Evolutionary conservation across 768 basidiomycete species (phyloP), one percentile per base, ranked within the genome.

Genomic region (Pholiota microspora): DNA sequence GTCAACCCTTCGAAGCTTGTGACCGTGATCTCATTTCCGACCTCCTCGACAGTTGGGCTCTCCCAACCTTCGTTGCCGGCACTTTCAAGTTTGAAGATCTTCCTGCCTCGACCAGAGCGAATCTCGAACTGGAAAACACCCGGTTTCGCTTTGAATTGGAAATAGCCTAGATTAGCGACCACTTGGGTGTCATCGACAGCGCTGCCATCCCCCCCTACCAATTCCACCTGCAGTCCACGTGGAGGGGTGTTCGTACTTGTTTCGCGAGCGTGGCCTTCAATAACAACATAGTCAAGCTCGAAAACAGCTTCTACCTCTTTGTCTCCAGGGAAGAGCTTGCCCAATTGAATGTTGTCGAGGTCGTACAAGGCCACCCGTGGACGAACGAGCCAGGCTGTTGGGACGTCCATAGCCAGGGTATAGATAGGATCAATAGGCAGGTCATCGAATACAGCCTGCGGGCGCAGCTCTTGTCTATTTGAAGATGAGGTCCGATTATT

Each of bases 231-330:
- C 2, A 98, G 76, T 4, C 97, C 97, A 10, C 95, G 84, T 0
- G 97, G 94, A 3, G 94, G 88, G 5, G 75, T 73, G 36, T 82
- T 80, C 1, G 83, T 80, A 7, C 64, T 64, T 4, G 71, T 63
- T 55, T 98, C 95, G 8, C 94, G 84, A 0, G 94, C 94, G 62
- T 98, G 96, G 2, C 97, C 97, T 66, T 98, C 96, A 40, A 98
- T 81, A 46, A 98, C 84, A 18, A 99, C 80, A 59, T 93, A 89
- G 62, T 98, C 94, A 5, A 98, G 85, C 48, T 86, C 85, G 73
- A 94, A 97, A 44, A 89, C 71, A 0, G 91, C 89, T 38, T 89
- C 81, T 3, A 95, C 74, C 4, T 87, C 85, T 13, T 76, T 73
- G 40, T 89, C 86, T 36, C 78, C 75, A 0, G 77, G 73, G 0